Evolutionary conservation across 306 rosid genomes (phyloP), one percentile per base, ranked within the genome.

Genomic region (Bauhinia variegata): DNA sequence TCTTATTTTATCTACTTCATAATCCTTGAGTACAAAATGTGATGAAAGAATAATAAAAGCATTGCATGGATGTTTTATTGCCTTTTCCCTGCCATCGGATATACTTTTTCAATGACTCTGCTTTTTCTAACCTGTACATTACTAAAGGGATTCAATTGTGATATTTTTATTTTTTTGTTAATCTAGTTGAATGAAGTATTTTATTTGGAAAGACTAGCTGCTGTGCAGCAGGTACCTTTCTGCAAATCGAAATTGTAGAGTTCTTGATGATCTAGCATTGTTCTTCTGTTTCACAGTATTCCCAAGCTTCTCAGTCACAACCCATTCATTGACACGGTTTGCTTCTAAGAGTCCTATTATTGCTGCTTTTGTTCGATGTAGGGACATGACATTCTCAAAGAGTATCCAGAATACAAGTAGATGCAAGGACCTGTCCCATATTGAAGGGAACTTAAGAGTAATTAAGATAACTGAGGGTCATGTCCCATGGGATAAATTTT

Each of bases 361-460:
- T 65, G 80, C 60, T 46, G 89, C 88, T 76, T 83, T 83, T 31
- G 91, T 82, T 63, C 78, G 84, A 80, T 83, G 84, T 61, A 77
- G 82, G 30, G 87, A 82, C 82, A 72, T 86, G 60, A 86, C 86
- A 65, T 82, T 86, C 84, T 82, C 85, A 11, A 86, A 86, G 77
- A 83, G 82, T 67, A 86, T 80, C 91, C 84, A 86, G 63, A 75
- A 75, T 31, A 77, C 83, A 36, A 85, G 65, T 28, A 82, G 78
- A 62, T 82, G 82, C 59, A 72, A 46, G 63, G 87, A 82, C 67
- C 85, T 82, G 79, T 71, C 41, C 69, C 71, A 71, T 67, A 38
- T 46, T 11, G 8, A 51, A 38, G 53, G 51, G 66, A 52, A 42
- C 56, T 3, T 57, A 59, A 15, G 60, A 71, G 67, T 63, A 44